A percentile compares a stretch with the other conserved stretches of the same genome.
Evolutionary conservation across 163 green algal species (phyloP).

Genomic region (Prototheca wickerhamii): DNA sequence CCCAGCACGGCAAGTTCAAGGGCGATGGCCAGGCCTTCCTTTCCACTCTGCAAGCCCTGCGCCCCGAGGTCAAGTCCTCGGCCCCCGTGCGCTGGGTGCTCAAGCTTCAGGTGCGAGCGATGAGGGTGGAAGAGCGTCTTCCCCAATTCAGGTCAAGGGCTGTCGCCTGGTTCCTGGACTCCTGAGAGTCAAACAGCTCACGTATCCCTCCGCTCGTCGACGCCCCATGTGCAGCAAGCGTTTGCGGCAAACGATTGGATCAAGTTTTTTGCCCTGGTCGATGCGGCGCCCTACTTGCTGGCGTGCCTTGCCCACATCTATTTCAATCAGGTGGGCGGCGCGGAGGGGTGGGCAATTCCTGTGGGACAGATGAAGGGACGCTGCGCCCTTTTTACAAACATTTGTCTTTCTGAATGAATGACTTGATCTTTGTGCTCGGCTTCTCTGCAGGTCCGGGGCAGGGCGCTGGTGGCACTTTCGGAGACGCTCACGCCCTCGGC

Average conservation of each 20-base stretch:
- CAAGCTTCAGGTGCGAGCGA: not conserved
- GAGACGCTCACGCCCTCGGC: slow-evolving; percentile 13
- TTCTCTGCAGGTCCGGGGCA: slow-evolving; percentile 8
- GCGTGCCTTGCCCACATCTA: slow-evolving; percentile 43
- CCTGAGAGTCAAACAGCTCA: not conserved
- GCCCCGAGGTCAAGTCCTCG: slow-evolving; percentile 16
- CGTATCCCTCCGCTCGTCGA: not conserved
- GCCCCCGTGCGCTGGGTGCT: slow-evolving; percentile 3
- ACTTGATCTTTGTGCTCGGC: not conserved
- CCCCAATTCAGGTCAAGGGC: not conserved
- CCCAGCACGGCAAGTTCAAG: slow-evolving; percentile 62
- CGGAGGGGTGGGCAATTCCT: not conserved
- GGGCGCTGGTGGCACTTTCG: slow-evolving; percentile 9
- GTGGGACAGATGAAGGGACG: no score
- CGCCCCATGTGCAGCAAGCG: slow-evolving; percentile 3
- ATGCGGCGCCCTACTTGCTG: slow-evolving; percentile 43
- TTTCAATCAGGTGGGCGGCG: slow-evolving; percentile 11
- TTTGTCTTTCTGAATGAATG: not conserved
- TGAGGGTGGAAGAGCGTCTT: not conserved
- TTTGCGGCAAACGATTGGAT: slow-evolving; percentile 38
- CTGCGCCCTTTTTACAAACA: not conserved
- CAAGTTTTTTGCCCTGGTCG: slow-evolving; percentile 39
- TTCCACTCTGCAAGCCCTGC: slow-evolving; percentile 25
- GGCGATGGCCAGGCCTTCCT: slow-evolving; percentile 32
- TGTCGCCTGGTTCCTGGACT: not conserved